Conservation (phyloP, 2,329 filamentous ascomycete genomes). For the Pestalotiopsis sp. region DNA sequence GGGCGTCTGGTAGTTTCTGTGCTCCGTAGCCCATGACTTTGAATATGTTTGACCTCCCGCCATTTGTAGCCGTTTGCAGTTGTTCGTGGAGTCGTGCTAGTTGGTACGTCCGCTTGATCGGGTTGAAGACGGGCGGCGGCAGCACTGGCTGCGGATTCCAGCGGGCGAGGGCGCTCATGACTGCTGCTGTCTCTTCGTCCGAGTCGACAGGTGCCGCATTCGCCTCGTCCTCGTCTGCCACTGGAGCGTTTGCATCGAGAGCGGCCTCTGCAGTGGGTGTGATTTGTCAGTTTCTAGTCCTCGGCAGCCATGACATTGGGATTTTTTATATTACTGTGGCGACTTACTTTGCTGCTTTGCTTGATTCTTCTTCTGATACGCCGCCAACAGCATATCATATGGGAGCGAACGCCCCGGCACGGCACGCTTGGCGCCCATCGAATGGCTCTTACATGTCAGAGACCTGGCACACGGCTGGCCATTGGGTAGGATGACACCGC, state of each 20-base stretch:
- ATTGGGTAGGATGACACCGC: conserved; percentile 83
- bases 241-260: conserved; percentile 88
- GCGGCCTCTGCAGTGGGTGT: conserved; percentile 69
- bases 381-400: conserved; percentile 87
- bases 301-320: not conserved
- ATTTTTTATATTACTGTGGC: not conserved
- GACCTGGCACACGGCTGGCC: conserved; percentile 86
- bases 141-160: conserved; percentile 80
- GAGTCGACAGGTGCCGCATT: conserved; percentile 84
- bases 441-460: conserved; percentile 90
- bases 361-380: conserved; percentile 97
- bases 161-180: conserved; percentile 78
- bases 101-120: conserved; percentile 65
- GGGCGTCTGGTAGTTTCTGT: conserved; percentile 54
- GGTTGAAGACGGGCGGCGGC: conserved; percentile 62
- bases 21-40: conserved; percentile 58
- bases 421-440: conserved; percentile 90
- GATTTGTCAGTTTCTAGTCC: not conserved
- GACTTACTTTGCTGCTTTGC: conserved; percentile 91
- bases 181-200: conserved; percentile 88
- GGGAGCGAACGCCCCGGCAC: conserved; percentile 85
- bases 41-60: conserved; percentile 67
- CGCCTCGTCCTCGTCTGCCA: conserved; percentile 82
- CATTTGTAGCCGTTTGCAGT: conserved; percentile 66
- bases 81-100: conserved; percentile 66